Evolutionary conservation across 2,329 filamentous ascomycete species (phyloP).

Genomic region (Onygenales sp.): DNA sequence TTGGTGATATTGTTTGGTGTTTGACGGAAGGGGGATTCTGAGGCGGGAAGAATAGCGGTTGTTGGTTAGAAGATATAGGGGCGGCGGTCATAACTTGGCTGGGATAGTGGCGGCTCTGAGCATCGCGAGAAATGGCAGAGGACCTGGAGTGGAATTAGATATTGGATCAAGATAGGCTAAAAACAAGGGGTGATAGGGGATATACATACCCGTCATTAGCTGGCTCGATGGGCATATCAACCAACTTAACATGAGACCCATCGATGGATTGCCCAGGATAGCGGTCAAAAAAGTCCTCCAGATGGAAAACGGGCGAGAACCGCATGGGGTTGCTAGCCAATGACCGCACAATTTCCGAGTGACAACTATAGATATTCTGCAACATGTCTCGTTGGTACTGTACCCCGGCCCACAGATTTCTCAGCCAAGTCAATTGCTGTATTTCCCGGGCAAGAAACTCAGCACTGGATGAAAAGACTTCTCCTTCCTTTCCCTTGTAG

Average conservation of each 20-base stretch:
- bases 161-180: background rate
- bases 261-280: slow-evolving; percentile 67
- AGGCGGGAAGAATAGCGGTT: slow-evolving; percentile 1
- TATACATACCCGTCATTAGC: slow-evolving; percentile 45
- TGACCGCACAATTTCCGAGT: slow-evolving; percentile 68
- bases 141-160: background rate
- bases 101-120: slow-evolving; percentile 6
- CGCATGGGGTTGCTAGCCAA: slow-evolving; percentile 59
- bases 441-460: slow-evolving; percentile 70
- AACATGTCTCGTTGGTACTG: slow-evolving; percentile 73
- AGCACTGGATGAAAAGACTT: slow-evolving; percentile 53
- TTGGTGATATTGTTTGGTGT: background rate
- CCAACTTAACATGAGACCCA: slow-evolving; percentile 61
- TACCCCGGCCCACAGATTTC: slow-evolving; percentile 65
- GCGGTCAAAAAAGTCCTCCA: slow-evolving; percentile 80
- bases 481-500: slow-evolving; percentile 56
- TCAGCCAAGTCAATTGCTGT: slow-evolving; percentile 66
- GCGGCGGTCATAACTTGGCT: slow-evolving; percentile 4
- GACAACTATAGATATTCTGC: slow-evolving; percentile 67
- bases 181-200: background rate
- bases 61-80: slow-evolving; percentile 5
- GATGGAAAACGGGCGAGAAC: slow-evolving; percentile 69
- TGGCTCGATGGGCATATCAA: slow-evolving; percentile 56
- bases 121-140: slow-evolving; percentile 2
- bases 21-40: background rate